phyloP scores from a whole-genome alignment of 2,329 filamentous ascomycete species.

The Pseudogymnoascus sp. region DNA sequence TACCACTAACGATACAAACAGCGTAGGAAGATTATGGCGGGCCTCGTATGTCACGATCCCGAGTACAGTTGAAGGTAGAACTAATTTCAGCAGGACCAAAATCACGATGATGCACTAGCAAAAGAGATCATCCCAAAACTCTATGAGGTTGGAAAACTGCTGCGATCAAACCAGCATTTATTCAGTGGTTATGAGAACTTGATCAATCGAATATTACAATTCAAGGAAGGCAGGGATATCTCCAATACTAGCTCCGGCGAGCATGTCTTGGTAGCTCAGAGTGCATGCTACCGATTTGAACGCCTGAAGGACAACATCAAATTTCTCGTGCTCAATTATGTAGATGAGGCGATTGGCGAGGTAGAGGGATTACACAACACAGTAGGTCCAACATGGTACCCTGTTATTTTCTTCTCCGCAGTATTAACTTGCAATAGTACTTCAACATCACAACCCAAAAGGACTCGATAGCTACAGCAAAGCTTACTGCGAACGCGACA shows the following conservation, averaged over 20 bases:
- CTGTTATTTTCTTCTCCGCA: neutral
- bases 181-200: constrained; percentile 55
- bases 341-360: constrained; percentile 58
- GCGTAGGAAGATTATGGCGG: constrained; percentile 23
- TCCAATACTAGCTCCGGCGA: constrained; percentile 32
- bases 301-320: constrained; percentile 52
- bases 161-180: constrained; percentile 52
- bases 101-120: constrained; percentile 34
- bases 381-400: constrained; percentile 32
- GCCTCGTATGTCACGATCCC: constrained; percentile 19
- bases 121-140: constrained; percentile 49
- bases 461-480: constrained; percentile 64
- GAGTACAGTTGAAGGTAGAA: neutral
- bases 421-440: constrained; percentile 43
- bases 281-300: constrained; percentile 51
- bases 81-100: constrained; percentile 25
- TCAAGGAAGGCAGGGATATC: constrained; percentile 12
- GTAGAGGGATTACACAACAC: constrained; percentile 64
- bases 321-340: constrained; percentile 54
- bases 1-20: constrained; percentile 17
- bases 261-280: constrained; percentile 32
- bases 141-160: constrained; percentile 53
- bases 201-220: constrained; percentile 47
- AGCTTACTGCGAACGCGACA: constrained; percentile 64
- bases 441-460: constrained; percentile 73